Evolutionary conservation across 176 grass and related monocot species (phyloP).

Genomic region (Dactylis glomerata): DNA sequence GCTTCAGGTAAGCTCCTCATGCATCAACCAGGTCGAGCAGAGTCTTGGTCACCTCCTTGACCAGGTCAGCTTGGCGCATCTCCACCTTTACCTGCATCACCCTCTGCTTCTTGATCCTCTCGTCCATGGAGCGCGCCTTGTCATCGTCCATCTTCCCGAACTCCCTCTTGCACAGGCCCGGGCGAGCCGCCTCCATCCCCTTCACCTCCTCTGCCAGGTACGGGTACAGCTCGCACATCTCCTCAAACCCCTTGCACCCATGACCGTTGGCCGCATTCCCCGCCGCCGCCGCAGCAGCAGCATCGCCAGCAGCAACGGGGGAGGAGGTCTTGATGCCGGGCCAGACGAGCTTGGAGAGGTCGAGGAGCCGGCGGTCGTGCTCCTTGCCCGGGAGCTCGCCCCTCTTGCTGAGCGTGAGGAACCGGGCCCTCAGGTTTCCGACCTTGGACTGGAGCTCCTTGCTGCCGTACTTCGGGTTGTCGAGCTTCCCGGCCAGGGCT

Average conservation of each 20-base stretch:
- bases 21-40: slow-evolving; percentile 21
- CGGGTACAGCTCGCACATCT: slow-evolving; percentile 29
- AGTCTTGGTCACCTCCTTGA: slow-evolving; percentile 38
- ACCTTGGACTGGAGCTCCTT: slow-evolving; percentile 37
- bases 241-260: not conserved
- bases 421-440: slow-evolving; percentile 2
- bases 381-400: slow-evolving; percentile 21
- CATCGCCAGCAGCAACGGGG: no score
- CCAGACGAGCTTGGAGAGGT: slow-evolving; percentile 40
- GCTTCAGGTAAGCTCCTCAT: not conserved
- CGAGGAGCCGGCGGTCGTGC: slow-evolving; percentile 23
- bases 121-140: slow-evolving; percentile 41
- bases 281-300: not conserved
- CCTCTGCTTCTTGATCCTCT: slow-evolving; percentile 53
- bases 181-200: not conserved
- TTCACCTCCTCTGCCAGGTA: slow-evolving; percentile 36
- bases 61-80: not conserved
- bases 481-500: slow-evolving; percentile 28
- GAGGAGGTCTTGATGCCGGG: not conserved
- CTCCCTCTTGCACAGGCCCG: slow-evolving; percentile 37
- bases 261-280: not conserved
- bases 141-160: slow-evolving; percentile 28
- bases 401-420: not conserved
- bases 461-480: not conserved
- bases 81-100: not conserved